A percentile compares a stretch with the other conserved stretches of the same genome.
Evolutionary conservation across 2,329 filamentous ascomycete genomes (phyloP).

Genomic region (Stachybotrys chartarum): DNA sequence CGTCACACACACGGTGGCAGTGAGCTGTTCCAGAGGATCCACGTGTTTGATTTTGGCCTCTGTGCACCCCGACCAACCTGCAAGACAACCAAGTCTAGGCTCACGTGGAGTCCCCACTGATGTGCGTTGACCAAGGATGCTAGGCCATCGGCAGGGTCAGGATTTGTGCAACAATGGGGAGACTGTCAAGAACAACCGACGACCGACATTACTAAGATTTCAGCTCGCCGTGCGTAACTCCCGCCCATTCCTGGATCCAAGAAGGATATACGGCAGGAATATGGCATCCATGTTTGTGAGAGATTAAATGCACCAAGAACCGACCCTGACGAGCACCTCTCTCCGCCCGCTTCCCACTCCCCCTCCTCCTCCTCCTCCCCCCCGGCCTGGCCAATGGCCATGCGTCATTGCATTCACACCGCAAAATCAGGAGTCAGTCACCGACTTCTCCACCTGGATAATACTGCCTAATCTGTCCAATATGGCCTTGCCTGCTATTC

Average conservation of each 20-base stretch:
- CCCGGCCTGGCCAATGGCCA: neutral
- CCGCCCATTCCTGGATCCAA: too few relatives aligned
- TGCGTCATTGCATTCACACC: neutral
- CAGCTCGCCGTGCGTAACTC: neutral
- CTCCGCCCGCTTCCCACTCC: neutral
- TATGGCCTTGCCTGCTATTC: too few relatives aligned
- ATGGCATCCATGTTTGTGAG: neutral
- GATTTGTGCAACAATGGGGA: neutral
- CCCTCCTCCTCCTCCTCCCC: too few relatives aligned
- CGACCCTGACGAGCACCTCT: neutral
- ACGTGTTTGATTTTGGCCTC: constrained; percentile 18
- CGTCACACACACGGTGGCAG: constrained; percentile 15
- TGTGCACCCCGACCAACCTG: constrained; percentile 9
- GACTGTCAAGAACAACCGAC: neutral
- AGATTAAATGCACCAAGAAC: neutral
- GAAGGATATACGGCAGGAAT: too few relatives aligned
- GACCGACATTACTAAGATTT: neutral
- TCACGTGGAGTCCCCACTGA: constrained; percentile 23
- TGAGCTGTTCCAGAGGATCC: constrained; percentile 16
- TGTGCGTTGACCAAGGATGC: constrained; percentile 18
- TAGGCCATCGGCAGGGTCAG: constrained; percentile 4
- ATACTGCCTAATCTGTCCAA: neutral
- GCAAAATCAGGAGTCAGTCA: neutral
- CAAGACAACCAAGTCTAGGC: constrained; percentile 14
- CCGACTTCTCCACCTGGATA: neutral